Base-by-base conservation (phyloP, 1,139 yeast species). In the Debaryomyces subglobosus region DNA sequence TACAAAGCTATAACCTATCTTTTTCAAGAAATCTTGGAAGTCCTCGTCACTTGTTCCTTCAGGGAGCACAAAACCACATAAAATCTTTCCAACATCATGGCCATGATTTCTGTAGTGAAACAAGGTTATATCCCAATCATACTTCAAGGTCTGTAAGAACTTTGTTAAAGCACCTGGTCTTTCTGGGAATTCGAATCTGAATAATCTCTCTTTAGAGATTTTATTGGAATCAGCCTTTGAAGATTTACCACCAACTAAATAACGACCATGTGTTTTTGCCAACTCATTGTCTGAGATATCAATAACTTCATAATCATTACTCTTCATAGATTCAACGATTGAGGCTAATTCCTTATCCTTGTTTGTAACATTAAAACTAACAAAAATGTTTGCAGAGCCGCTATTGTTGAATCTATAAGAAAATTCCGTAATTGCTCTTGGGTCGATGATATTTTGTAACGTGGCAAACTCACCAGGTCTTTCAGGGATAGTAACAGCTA, bases 31-130 rank as follows among this genome's bases (percentile, higher is more conserved):
- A 21, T 73, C 71, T 55, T 85, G 83, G 64, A 92, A 86, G 10
- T 74, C 80, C 38, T 78, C 81, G 29, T 72, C 82, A 42, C 74
- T 71, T 37, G 94, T 90, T 32, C 78, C 78, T 39, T 82, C 81
- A 3, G 98, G 97, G 25, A 92, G 90, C 39, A 85, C 85, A 52
- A 95, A 80, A 29, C 96, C 99, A 47, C 96, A 94, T 55, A 94
- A 76, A 0, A 94, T 89, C 66, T 90, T 90, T 39, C 96, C 98
- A 43, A 94, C 81, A 65, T 94, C 99, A 48, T 94, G 87, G 29
- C 99, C 99, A 59, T 91, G 96, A 70, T 94, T 92, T 77, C 99
- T 84, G 70, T 94, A 94, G 67, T 94, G 97, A 83, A 94, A 94
- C 59, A 94, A 73, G 3, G 97, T 87, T 51, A 95, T 83, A 64